These are phyloP conservation scores for Phialophora macrospora DNA, from an alignment of 2,329 filamentous ascomycete genomes.

Conservation along the genomic window DNA sequence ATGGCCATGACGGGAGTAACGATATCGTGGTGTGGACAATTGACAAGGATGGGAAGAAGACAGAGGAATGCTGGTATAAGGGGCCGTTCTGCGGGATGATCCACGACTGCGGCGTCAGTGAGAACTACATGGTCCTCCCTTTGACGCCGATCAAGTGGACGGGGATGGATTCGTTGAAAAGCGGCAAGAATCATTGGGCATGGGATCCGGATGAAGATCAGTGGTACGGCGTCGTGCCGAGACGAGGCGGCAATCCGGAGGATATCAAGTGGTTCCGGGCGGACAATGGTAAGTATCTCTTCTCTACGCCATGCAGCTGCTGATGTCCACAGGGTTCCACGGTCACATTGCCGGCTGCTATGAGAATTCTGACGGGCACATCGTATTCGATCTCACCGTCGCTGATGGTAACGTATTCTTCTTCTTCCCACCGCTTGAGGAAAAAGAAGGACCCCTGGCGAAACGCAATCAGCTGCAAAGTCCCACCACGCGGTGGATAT, in stretches of 20 bases:
- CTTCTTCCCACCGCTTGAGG: constrained; percentile 37
- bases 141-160: constrained; percentile 56
- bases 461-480: constrained; percentile 39
- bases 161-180: constrained; percentile 49
- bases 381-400: constrained; percentile 50
- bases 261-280: constrained; percentile 50
- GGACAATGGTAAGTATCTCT: constrained; percentile 41
- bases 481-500: constrained; percentile 43
- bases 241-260: constrained; percentile 56
- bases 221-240: constrained; percentile 60
- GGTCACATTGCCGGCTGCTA: constrained; percentile 57
- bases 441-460: constrained; percentile 29
- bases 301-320: not conserved
- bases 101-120: constrained; percentile 56
- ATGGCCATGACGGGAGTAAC: constrained; percentile 45
- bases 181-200: constrained; percentile 57
- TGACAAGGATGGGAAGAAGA: constrained; percentile 51
- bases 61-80: constrained; percentile 56
- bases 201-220: constrained; percentile 61
- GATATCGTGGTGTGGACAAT: constrained; percentile 57
- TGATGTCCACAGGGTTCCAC: constrained; percentile 45
- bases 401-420: constrained; percentile 45
- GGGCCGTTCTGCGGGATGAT: constrained; percentile 61
- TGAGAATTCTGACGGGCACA: constrained; percentile 53
- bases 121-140: constrained; percentile 56